Evolutionary conservation across 1,139 yeast genomes (phyloP), one percentile per base, ranked within the genome.

Genomic region (Pichia sp.): DNA sequence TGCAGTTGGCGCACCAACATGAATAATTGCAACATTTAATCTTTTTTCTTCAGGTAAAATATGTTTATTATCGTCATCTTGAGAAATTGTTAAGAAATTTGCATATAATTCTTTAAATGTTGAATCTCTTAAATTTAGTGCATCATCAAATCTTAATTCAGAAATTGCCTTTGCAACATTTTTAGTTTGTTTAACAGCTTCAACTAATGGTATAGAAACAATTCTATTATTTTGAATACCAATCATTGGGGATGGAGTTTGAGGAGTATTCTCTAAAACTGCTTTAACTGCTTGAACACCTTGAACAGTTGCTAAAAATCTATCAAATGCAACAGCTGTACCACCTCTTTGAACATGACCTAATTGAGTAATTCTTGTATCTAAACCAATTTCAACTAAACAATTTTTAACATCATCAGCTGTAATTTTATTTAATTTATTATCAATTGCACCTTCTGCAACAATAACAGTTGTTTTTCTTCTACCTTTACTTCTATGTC

Each of bases 271-370:
- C 46, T 85, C 92, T 58, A 92, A 74, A 34, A 89, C 95, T 6
- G 97, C 97, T 52, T 83, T 82, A 42, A 92, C 95, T 10, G 98
- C 97, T 61, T 90, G 97, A 30, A 90, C 96, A 64, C 98, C 98
- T 71, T 92, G 98, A 56, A 90, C 65, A 24, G 98, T 90, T 30
- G 97, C 96, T 53, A 92, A 69, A 62, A 85, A 68, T 59, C 98
- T 78, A 65, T 92, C 98, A 61, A 73, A 83, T 4, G 97, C 97
- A 46, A 89, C 96, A 3, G 98, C 97, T 37, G 95, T 76, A 63
- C 98, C 98, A 68, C 98, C 98, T 69, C 98, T 81, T 71, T 92
- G 98, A 41, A 92, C 96, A 63, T 92, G 98, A 35, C 98, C 98
- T 55, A 92, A 73, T 26, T 95, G 87, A 42, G 98, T 92, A 58